These are phyloP conservation scores for Spizellomyces sp. DNA, from an alignment of 192 early-diverging fungal genomes.

Conservation along the genomic window DNA sequence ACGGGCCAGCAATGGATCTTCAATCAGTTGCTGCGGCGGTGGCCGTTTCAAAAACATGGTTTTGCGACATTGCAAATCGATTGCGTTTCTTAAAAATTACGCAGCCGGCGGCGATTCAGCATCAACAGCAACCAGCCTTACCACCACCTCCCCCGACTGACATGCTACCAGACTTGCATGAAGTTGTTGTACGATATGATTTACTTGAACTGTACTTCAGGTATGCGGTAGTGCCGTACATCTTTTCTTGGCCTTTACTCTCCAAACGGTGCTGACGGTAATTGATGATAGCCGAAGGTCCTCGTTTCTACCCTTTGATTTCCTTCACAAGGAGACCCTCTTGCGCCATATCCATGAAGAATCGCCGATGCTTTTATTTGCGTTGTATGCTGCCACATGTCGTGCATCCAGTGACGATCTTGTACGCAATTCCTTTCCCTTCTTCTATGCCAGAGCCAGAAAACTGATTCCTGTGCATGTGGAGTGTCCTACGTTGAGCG, in stretches of 20 bases:
- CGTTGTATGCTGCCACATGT: slow-evolving; percentile 15
- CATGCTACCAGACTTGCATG: neutral
- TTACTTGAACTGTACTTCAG: slow-evolving; percentile 20
- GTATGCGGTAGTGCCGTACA: slow-evolving; percentile 1
- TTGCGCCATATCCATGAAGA: slow-evolving; percentile 14
- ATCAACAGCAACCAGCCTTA: neutral
- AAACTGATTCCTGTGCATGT: slow-evolving; percentile 25
- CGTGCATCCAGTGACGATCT: neutral
- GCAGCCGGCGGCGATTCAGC: neutral
- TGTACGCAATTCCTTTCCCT: slow-evolving; percentile 4
- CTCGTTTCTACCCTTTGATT: slow-evolving; percentile 18
- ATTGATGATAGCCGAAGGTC: neutral
- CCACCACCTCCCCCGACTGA: neutral
- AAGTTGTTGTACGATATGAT: slow-evolving; percentile 4
- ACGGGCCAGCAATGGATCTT: neutral
- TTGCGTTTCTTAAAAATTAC: neutral
- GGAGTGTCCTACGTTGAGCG: slow-evolving; percentile 26
- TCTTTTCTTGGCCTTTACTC: neutral
- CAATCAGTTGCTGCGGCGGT: slow-evolving; percentile 2
- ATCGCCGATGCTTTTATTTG: slow-evolving; percentile 34
- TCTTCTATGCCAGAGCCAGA: slow-evolving; percentile 21
- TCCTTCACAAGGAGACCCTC: slow-evolving; percentile 22
- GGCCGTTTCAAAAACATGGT: slow-evolving; percentile 9
- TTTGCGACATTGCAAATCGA: slow-evolving; percentile 9
- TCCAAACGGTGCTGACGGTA: neutral